Evolutionary conservation across 2,329 filamentous ascomycete species (phyloP), one percentile per base, ranked within the genome.

Genomic region (Botryotinia convoluta): DNA sequence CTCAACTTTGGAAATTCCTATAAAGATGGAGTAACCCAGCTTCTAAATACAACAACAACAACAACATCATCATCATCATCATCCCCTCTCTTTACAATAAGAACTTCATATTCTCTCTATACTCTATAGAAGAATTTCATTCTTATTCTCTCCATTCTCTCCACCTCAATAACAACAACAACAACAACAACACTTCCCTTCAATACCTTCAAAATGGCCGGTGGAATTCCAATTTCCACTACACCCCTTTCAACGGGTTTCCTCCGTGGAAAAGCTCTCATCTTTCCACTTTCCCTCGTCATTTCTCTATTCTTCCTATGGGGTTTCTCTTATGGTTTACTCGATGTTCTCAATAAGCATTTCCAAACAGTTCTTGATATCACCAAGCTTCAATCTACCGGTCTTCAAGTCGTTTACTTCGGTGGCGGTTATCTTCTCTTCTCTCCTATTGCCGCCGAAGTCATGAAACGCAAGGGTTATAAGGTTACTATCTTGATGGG

Each of bases 261-360:
- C 79, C 81, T 75, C 79, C 82, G 73, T 80, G 82, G 81, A 65
- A 78, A 72, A 51, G 78, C 77, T 22, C 83, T 86, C 71, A 84
- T 87, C 78, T 82, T 85, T 75, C 86, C 86, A 16, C 83, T 87
- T 65, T 84, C 78, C 76, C 87, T 75, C 78, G 93, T 96, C 44
- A 92, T 92, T 5, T 87, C 95, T 10, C 84, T 97, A 0, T 97
- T 97, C 83, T 89, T 97, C 76, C 84, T 97, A 4, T 97, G 94
- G 94, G 94, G 94, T 0, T 91, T 97, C 74, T 94, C 93, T 0
- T 97, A 97, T 77, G 94, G 94, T 0, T 86, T 97, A 3, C 85
- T 97, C 10, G 93, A 95, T 79, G 92, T 91, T 0, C 87, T 97
- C 42, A 97, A 97, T 80, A 87, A 87, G 35, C 90, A 89, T 29